These are phyloP conservation scores for Cyberlindnera subsufficiens DNA, from an alignment of 805 yeast species.

Conservation along the genomic window DNA sequence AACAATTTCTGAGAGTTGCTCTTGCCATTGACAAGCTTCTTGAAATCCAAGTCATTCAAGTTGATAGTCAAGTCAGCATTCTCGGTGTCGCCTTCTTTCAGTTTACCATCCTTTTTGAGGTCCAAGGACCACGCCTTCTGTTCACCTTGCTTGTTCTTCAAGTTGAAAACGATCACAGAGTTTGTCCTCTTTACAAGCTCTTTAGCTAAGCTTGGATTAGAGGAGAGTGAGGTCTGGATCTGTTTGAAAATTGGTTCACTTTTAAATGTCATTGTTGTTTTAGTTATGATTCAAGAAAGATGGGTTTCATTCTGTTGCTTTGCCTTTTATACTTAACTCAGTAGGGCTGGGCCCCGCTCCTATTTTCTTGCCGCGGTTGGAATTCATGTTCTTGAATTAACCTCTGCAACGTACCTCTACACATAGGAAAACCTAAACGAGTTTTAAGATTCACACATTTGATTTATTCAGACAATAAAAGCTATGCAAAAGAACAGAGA, in stretches of 20 bases:
- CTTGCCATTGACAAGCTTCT: constrained; percentile 67
- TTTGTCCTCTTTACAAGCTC: constrained; percentile 36
- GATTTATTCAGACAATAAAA: too few species aligned
- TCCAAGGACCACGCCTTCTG: constrained; percentile 63
- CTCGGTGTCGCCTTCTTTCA: constrained; percentile 32
- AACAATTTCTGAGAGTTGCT: constrained; percentile 81
- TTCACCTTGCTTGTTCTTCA: constrained; percentile 51
- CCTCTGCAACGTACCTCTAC: too few species aligned
- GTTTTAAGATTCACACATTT: too few species aligned
- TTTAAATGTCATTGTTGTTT: constrained; percentile 18
- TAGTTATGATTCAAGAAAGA: background rate
- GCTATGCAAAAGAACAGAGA: too few species aligned
- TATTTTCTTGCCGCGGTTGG: too few species aligned
- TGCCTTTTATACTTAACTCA: too few species aligned
- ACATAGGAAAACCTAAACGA: too few species aligned
- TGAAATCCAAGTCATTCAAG: constrained; percentile 64
- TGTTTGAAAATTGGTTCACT: constrained; percentile 20
- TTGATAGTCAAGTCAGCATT: constrained; percentile 59
- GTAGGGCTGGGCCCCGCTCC: too few species aligned
- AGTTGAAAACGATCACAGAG: constrained; percentile 59
- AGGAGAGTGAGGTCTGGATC: constrained; percentile 15
- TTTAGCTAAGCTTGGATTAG: constrained; percentile 13
- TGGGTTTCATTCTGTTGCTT: background rate
- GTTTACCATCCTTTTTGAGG: constrained; percentile 48
- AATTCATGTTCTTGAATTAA: too few species aligned